Conservation (phyloP, 1,284 basidiomycete species). For the Malassezia furfur region DNA sequence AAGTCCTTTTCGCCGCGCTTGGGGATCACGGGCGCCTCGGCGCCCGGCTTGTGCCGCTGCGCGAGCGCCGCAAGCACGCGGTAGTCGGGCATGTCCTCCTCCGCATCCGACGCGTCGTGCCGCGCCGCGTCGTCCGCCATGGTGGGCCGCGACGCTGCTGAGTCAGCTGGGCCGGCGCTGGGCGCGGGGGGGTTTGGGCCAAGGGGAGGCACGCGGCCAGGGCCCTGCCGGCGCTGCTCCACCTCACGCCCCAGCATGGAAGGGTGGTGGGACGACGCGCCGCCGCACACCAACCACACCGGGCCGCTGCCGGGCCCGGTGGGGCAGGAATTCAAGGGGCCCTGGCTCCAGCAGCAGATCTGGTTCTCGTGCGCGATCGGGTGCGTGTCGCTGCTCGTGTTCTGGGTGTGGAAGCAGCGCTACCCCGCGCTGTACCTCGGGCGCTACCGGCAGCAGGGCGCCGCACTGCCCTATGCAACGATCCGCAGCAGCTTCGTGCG, state of each 20-base stretch:
- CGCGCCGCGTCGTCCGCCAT: slow-evolving; percentile 14
- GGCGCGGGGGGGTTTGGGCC: not conserved
- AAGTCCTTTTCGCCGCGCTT: slow-evolving; percentile 53
- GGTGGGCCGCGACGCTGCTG: slow-evolving; percentile 1
- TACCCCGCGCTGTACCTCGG: slow-evolving; percentile 83
- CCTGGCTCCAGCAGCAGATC: slow-evolving; percentile 87
- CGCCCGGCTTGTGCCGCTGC: slow-evolving; percentile 1
- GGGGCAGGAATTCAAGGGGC: slow-evolving; percentile 52
- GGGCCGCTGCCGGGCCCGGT: slow-evolving; percentile 14
- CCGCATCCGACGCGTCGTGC: slow-evolving; percentile 6
- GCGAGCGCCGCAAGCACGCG: slow-evolving; percentile 12
- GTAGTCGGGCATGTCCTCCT: slow-evolving; percentile 20
- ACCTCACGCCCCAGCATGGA: not conserved
- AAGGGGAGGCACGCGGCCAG: too few relatives aligned
- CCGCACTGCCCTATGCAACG: slow-evolving; percentile 72
- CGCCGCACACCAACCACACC: not conserved
- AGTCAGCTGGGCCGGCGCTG: not conserved
- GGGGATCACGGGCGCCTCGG: slow-evolving; percentile 23
- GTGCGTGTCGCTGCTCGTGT: slow-evolving; percentile 67
- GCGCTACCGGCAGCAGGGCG: slow-evolving; percentile 79
- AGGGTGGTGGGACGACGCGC: not conserved
- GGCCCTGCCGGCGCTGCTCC: too few relatives aligned
- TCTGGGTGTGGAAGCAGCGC: slow-evolving; percentile 73
- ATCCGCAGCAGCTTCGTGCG: slow-evolving; percentile 73
- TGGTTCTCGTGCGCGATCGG: slow-evolving; percentile 70